A percentile compares a stretch with the other conserved stretches of the same genome.
Conservation (phyloP, 768 basidiomycete genomes). For the Naganishia friedmannii region DNA sequence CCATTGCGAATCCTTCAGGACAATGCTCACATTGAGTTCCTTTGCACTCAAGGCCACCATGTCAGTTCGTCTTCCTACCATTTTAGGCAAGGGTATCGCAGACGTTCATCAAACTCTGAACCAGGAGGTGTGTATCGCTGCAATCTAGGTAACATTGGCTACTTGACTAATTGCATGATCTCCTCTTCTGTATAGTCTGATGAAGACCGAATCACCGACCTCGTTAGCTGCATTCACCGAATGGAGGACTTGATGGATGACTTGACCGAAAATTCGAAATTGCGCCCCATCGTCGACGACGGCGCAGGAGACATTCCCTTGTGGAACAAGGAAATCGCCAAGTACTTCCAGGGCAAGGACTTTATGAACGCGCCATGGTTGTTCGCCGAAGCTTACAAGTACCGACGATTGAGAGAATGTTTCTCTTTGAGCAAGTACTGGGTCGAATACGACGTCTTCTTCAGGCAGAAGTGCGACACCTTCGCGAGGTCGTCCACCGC, state of each 20-base stretch:
- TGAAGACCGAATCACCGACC: conserved; percentile 79
- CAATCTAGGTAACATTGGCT: not conserved
- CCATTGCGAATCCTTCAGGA: conserved; percentile 25
- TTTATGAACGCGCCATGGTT: conserved; percentile 54
- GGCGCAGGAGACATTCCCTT: conserved; percentile 85
- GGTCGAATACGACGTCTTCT: conserved; percentile 90
- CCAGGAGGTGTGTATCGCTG: conserved; percentile 53
- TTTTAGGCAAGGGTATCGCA: conserved; percentile 91
- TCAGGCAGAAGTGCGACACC: conserved; percentile 92
- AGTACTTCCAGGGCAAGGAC: conserved; percentile 77
- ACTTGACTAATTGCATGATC: not conserved
- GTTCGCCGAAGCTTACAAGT: conserved; percentile 64
- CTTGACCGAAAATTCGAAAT: conserved; percentile 72
- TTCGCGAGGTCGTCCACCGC: conserved; percentile 88
- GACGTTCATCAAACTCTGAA: conserved; percentile 86
- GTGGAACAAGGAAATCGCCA: conserved; percentile 97
- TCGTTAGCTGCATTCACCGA: conserved; percentile 78
- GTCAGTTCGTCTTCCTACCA: conserved; percentile 92
- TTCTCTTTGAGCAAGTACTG: conserved; percentile 88
- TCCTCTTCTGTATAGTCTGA: conserved; percentile 56
- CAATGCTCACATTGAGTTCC: not conserved
- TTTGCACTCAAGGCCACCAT: conserved; percentile 75
- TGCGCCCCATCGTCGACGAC: conserved; percentile 85
- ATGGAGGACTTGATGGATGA: conserved; percentile 88
- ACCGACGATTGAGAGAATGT: conserved; percentile 70